phyloP scores from a whole-genome alignment of 2,329 filamentous ascomycete species.

The Fusarium beomiforme region DNA sequence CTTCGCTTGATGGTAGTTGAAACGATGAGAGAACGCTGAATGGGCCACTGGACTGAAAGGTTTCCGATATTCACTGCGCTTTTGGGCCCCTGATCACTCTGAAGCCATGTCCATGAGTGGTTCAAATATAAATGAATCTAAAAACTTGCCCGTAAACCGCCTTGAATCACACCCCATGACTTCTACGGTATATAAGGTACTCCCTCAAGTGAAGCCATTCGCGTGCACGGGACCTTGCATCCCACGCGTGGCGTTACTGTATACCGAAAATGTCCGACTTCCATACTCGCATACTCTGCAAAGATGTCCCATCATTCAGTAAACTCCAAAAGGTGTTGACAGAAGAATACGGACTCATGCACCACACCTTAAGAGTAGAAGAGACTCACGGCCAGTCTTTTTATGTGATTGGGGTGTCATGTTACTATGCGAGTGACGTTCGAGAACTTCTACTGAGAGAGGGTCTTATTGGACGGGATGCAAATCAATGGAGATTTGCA shows the following conservation, averaged over 20 bases:
- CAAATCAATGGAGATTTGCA: neutral
- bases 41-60: no score
- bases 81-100: no score
- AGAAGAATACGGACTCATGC: neutral
- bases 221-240: neutral
- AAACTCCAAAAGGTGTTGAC: neutral
- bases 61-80: no score
- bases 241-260: neutral
- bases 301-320: neutral
- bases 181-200: neutral
- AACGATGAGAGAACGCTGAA: no score
- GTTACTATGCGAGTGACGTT: neutral
- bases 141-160: rapidly evolving
- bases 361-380: neutral
- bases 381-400: neutral
- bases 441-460: neutral
- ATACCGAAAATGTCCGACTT: neutral
- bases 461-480: neutral
- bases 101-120: neutral
- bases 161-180: neutral
- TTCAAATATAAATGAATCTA: neutral
- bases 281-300: neutral
- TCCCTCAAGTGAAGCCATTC: neutral
- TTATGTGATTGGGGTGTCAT: neutral
- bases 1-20: no score